Evolutionary conservation across 2,329 filamentous ascomycete species (phyloP), one percentile per base, ranked within the genome.

Genomic region (Neofusicoccum sp.): DNA sequence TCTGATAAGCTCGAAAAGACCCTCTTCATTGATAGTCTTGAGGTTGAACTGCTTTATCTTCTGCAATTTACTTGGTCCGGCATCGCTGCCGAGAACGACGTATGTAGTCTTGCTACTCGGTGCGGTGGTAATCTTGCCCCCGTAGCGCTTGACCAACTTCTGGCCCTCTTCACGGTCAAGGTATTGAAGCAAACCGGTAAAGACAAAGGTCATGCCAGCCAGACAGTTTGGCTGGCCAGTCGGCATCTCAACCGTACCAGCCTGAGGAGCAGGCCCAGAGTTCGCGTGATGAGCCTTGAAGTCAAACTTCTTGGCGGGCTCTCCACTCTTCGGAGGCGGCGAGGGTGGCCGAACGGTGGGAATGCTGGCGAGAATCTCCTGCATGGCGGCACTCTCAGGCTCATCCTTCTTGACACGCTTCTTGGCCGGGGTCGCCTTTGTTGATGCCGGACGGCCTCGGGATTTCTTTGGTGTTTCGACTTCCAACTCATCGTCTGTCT

Each of bases 61-160:
- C 67, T 89, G 83, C 44, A 99, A 82, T 75, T 99, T 99, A 77
- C 90, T 96, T 1, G 95, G 95, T 0, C 95, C 95, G 29, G 96
- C 95, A 75, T 98, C 95, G 31, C 85, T 85, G 47, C 95, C 95
- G 2, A 99, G 84, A 14, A 99, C 91, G 49, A 99, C 93, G 73
- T 92, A 99, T 71, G 85, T 95, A 0, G 96, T 99, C 77, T 97
- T 98, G 72, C 89, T 90, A 73, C 94, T 98, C 22, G 96, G 95
- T 4, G 87, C 89, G 8, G 82, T 83, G 8, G 90, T 96, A 29
- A 97, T 88, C 77, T 97, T 98, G 60, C 95, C 95, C 45, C 95
- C 96, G 74, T 97, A 96, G 66, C 89, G 87, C 76, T 99, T 99
- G 63, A 98, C 92, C 16, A 99, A 81, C 47, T 85, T 88, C 67